These are phyloP conservation scores for Diaporthe aspalathi DNA, from an alignment of 2,329 filamentous ascomycete genomes.

Conservation along the genomic window DNA sequence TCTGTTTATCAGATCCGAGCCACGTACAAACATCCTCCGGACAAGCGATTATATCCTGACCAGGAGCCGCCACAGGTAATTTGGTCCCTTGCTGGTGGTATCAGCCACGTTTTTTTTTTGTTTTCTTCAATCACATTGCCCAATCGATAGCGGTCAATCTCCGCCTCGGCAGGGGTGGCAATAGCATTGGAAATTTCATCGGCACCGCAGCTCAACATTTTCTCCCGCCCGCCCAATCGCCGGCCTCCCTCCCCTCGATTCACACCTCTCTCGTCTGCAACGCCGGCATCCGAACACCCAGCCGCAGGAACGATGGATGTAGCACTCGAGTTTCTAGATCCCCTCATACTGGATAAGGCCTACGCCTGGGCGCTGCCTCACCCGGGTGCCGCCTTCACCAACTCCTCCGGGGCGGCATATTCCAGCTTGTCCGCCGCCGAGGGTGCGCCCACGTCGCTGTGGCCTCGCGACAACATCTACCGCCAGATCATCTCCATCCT, in stretches of 20 bases:
- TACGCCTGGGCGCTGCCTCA: constrained; percentile 54
- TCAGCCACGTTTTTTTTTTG: not conserved
- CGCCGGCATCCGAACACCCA: not conserved
- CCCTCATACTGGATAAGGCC: constrained; percentile 53
- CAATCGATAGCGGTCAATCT: constrained; percentile 11
- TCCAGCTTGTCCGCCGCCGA: constrained; percentile 35
- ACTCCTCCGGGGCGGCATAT: constrained; percentile 12
- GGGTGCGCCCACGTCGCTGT: constrained; percentile 45
- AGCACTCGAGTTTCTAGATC: constrained; percentile 55
- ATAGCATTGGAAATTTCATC: constrained; percentile 22
- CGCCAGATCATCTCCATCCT: constrained; percentile 54
- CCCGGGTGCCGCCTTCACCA: constrained; percentile 26
- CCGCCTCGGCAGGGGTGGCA: constrained; percentile 16
- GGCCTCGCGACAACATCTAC: constrained; percentile 55
- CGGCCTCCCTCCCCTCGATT: not conserved
- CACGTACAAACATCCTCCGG: not conserved
- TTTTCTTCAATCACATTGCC: not conserved
- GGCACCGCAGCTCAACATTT: constrained; percentile 5
- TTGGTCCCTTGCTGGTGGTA: not conserved
- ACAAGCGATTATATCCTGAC: too few relatives aligned
- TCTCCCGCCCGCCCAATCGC: not conserved
- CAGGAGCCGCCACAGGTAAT: not conserved
- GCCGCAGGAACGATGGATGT: constrained; percentile 50
- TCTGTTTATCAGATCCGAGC: constrained; percentile 1
- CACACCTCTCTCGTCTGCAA: not conserved